Conservation (phyloP, 257 asterid genomes). For the Fraxinus pennsylvanica region DNA sequence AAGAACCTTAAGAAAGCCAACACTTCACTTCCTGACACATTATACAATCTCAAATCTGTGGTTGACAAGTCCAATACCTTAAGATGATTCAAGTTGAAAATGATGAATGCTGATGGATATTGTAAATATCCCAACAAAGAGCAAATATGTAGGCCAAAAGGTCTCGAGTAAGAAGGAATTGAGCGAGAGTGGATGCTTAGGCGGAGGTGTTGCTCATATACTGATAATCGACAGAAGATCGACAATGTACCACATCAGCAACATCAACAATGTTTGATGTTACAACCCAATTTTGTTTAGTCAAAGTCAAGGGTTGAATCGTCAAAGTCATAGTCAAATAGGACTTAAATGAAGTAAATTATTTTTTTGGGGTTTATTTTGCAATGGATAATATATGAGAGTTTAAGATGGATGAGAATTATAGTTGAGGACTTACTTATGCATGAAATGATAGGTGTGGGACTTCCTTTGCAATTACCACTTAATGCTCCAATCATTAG, state of each 20-base stretch:
- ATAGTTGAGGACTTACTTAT: too few species aligned
- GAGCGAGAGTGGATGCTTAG: not conserved
- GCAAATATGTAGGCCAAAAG: not conserved
- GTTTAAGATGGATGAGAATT: too few species aligned
- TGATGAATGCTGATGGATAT: not conserved
- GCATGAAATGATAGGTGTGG: too few species aligned
- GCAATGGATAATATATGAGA: too few species aligned
- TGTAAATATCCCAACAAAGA: not conserved
- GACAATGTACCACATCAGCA: not conserved
- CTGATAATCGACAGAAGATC: not conserved
- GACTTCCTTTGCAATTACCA: too few species aligned
- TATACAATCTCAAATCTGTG: not conserved
- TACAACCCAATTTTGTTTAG: too few species aligned
- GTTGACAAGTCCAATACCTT: not conserved
- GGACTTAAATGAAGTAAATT: too few species aligned
- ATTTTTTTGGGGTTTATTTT: too few species aligned
- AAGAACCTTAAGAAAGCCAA: conserved; percentile 8
- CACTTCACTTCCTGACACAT: not conserved
- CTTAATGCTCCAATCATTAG: too few species aligned
- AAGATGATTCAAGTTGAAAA: conserved; percentile 7
- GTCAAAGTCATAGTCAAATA: too few species aligned
- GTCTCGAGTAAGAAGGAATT: not conserved
- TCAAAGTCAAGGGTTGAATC: too few species aligned
- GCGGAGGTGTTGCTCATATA: not conserved
- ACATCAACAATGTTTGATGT: too few species aligned